Evolutionary conservation across 2,329 filamentous ascomycete genomes (phyloP).

Genomic region (Aspergillus ustus): DNA sequence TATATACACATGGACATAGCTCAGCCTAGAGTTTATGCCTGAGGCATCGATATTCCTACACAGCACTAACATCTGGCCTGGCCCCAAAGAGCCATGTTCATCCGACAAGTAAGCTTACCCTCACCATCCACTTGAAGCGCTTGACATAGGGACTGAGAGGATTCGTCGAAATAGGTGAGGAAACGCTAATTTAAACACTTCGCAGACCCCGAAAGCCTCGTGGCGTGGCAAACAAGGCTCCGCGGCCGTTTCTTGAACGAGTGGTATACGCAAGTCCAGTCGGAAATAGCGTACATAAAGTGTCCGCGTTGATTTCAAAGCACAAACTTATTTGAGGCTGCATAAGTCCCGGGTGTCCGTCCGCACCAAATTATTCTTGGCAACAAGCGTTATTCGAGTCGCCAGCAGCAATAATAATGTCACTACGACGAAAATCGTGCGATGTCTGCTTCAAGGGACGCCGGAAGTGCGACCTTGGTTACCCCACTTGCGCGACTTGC

Average conservation of each 20-base stretch:
- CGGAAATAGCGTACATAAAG: not conserved
- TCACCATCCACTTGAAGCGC: too few species aligned
- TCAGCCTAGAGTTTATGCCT: too few species aligned
- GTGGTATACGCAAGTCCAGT: not conserved
- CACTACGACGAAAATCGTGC: constrained; percentile 11
- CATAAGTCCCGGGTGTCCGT: not conserved
- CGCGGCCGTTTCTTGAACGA: too few species aligned
- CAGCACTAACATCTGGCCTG: too few species aligned
- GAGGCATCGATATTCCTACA: too few species aligned
- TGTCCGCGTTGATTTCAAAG: not conserved
- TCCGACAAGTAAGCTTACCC: too few species aligned
- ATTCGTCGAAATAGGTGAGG: too few species aligned
- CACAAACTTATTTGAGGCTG: not conserved
- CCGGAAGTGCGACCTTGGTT: constrained; percentile 6
- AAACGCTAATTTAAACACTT: not conserved
- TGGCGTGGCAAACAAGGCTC: too few species aligned
- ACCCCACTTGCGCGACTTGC: constrained; percentile 7
- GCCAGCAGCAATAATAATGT: not conserved
- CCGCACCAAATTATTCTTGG: too few species aligned
- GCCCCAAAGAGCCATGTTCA: too few species aligned
- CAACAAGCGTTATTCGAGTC: not conserved
- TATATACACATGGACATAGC: too few species aligned
- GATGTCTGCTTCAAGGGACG: constrained; percentile 11
- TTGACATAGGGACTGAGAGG: too few species aligned
- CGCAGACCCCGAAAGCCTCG: not conserved